Evolutionary conservation across 1,139 yeast species (phyloP).

Genomic region (Pichiaceae sp.): DNA sequence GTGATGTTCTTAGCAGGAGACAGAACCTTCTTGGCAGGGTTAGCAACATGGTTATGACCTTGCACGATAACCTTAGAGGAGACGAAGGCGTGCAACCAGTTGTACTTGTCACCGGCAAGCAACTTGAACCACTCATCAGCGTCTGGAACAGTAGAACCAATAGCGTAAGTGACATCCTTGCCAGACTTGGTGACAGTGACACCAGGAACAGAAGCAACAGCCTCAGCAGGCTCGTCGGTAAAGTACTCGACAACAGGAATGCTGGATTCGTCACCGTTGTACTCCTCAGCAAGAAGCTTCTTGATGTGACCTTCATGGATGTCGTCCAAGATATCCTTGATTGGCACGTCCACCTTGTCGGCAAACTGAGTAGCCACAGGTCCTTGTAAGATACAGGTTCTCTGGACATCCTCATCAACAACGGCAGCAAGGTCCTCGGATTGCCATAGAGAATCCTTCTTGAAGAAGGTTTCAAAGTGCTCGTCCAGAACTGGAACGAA

Average conservation of each 20-base stretch:
- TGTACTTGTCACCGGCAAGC: slow-evolving; percentile 69
- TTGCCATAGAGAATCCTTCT: slow-evolving; percentile 99
- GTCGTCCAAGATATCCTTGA: slow-evolving; percentile 78
- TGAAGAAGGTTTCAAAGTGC: slow-evolving; percentile 90
- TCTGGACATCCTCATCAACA: slow-evolving; percentile 91
- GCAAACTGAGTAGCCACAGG: slow-evolving; percentile 97
- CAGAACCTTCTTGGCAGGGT: slow-evolving; percentile 73
- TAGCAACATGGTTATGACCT: slow-evolving; percentile 68
- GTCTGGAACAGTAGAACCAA: slow-evolving; percentile 40
- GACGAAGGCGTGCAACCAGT: slow-evolving; percentile 91
- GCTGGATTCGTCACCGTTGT: slow-evolving; percentile 56
- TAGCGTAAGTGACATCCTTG: slow-evolving; percentile 29
- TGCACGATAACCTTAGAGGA: slow-evolving; percentile 77
- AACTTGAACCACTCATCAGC: slow-evolving; percentile 64
- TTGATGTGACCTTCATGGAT: slow-evolving; percentile 87
- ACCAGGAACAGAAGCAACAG: slow-evolving; percentile 22
- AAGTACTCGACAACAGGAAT: slow-evolving; percentile 89
- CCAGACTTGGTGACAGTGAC: slow-evolving; percentile 31
- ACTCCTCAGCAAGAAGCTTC: slow-evolving; percentile 59
- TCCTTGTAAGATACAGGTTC: slow-evolving; percentile 97
- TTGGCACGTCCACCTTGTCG: slow-evolving; percentile 82
- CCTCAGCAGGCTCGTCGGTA: slow-evolving; percentile 34
- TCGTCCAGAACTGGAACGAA: slow-evolving; percentile 93
- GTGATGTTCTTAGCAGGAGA: slow-evolving; percentile 61
- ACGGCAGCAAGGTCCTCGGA: slow-evolving; percentile 96